Base-by-base conservation (phyloP, 192 early-diverging fungal species). In the Mortierella hygrophila region DNA sequence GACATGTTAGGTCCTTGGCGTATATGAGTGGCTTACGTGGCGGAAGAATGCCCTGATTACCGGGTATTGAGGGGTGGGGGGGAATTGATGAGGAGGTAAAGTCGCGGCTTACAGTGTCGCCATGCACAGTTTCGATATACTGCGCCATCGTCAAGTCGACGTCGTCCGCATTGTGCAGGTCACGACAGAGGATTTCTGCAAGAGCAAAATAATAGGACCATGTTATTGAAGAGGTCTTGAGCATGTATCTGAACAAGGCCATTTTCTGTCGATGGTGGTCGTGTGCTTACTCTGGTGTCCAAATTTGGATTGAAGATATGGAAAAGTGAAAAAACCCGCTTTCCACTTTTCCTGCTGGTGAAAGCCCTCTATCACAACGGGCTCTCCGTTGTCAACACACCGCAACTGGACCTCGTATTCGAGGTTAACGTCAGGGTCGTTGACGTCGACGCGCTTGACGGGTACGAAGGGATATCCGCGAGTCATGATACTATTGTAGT, bases 1-100 rank as follows among this genome's bases (percentile, higher is more conserved):
- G 84, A 41, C 84, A 86, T 6, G 79, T 81, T 16, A 86, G 41
- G 41, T 86, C 84, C 54, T 86, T 86, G 16, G 84, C 84, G 26
- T 86, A 86, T 40, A 78, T 41, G 13, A 81, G 65, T 29, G 75
- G 68, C 15, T 42, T 20, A 13, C 47, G 40, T 16, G 41, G 15
- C 18, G 5, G 29, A 11, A 29, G 10, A 26, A 13, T 11, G 11
- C 32, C 29, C 29, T 65, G 60, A 15, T 4, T 65, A 29, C 29
- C 26, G 60, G 26, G 29, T 65, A 32, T 65, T 65, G 60, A 32
- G 29, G 60, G n/a, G 60, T 13, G 7, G 13, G 26, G 29, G 29
- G 32, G 60, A n/a, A 21, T 15, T 16, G 29, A 38, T 77, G 41
- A 37, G 20, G 32, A 68, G 18, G 54, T 18, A 10, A 35, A 38